These are phyloP conservation scores for Neoscytalidium dimidiatum DNA, from an alignment of 2,329 filamentous ascomycete species.

Conservation along the genomic window DNA sequence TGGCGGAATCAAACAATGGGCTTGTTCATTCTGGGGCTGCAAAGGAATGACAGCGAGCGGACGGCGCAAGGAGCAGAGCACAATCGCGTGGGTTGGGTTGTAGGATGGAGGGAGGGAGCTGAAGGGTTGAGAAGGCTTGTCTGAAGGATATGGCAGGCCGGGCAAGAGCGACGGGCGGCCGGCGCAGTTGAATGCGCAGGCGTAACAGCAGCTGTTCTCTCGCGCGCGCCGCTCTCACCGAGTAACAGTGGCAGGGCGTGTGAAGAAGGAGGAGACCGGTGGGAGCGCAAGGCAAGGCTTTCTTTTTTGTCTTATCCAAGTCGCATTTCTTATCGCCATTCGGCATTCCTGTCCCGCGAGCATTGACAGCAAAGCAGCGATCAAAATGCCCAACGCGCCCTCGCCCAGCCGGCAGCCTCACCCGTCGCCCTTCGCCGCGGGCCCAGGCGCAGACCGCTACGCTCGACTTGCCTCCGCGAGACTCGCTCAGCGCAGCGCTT, in stretches of 20 bases:
- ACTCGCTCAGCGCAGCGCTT: not conserved
- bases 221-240: constrained; percentile 8
- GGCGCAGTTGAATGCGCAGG: constrained; percentile 5
- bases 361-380: not conserved
- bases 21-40: not conserved
- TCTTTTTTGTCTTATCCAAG: not conserved
- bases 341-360: constrained; percentile 10
- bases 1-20: constrained; percentile 12
- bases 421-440: not conserved
- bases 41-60: constrained; percentile 9
- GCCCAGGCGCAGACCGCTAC: not conserved
- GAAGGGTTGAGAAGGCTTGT: not conserved
- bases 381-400: not conserved
- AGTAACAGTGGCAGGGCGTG: not conserved
- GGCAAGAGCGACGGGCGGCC: constrained; percentile 4
- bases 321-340: constrained; percentile 13
- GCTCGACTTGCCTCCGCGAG: not conserved
- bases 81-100: not conserved
- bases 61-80: not conserved
- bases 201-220: not conserved
- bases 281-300: not conserved
- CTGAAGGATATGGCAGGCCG: not conserved
- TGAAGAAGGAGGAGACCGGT: too few relatives aligned
- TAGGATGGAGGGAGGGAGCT: not conserved
- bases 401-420: not conserved